Evolutionary conservation across 352 stramenopile species (phyloP), one percentile per base, ranked within the genome.

Genomic region (Pythium myriotylum): DNA sequence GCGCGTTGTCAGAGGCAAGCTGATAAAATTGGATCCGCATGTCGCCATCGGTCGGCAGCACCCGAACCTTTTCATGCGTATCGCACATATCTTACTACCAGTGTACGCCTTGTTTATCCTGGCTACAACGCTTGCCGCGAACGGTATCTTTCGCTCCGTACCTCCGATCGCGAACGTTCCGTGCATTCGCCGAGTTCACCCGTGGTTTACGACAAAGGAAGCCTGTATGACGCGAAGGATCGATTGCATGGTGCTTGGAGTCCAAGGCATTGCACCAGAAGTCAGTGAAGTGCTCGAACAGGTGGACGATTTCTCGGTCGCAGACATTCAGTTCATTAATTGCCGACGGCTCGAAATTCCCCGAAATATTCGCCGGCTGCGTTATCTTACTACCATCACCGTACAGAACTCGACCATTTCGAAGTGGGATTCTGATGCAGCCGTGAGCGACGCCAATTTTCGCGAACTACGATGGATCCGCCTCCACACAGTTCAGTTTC

Each of bases 161-260:
- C 13, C 37, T 6, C 17, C 13, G 4, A 43, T 20, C 37, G 5
- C 37, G n/a, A 17, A 20, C 37, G 37, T 43, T 43, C 37, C 13
- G 23, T 65, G 57, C 12, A 51, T 58, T 3, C 47, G 57, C 26
- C 57, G 37, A 13, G 57, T 65, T 27, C 53, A 65, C 29, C 57
- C 57, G 57, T 58, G 57, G 57, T 58, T 65, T 16, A n/a, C 57
- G 4, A 43, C 16, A 3, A 24, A 45, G 14, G 47, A 65, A 20
- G 35, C 57, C 2, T 65, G 57, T 14, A 20, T 33, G 20, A 37
- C 45, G 33, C 46, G 43, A 6, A 22, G 22, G 1, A 57, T 64
- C 47, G 43, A 64, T 37, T 64, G 56, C 35, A 26, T 16, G 0
- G 13, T 9, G 8, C 9, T 23, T 13, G 37, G 26, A 19, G 29